phyloP scores from a whole-genome alignment of 2,329 filamentous ascomycete genomes.

The Cyanodermella asteris region DNA sequence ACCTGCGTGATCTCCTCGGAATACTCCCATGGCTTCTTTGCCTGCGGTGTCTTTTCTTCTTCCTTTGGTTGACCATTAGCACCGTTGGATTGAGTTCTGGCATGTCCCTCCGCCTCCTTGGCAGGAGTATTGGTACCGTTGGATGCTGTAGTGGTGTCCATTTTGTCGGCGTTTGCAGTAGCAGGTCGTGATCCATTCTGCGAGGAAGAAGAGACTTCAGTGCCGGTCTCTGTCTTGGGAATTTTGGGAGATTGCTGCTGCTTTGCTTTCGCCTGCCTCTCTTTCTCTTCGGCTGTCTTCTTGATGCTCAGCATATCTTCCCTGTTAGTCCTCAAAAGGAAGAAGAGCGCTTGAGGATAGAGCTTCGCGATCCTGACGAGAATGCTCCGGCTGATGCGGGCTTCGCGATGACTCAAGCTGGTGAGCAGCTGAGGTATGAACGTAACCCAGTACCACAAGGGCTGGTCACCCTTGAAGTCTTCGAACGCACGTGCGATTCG shows the following conservation, averaged over 20 bases:
- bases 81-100: slow-evolving; percentile 12
- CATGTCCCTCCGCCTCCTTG: slow-evolving; percentile 9
- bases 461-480: slow-evolving; percentile 90
- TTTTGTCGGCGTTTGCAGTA: slow-evolving; percentile 22
- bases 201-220: slow-evolving; percentile 9
- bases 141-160: too few species aligned
- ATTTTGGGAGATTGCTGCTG: slow-evolving; percentile 21
- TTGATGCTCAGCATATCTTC: slow-evolving; percentile 88
- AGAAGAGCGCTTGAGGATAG: slow-evolving; percentile 89
- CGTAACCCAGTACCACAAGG: slow-evolving; percentile 99
- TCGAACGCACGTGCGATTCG: slow-evolving; percentile 72
- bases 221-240: slow-evolving; percentile 15
- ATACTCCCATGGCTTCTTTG: slow-evolving; percentile 81
- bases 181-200: slow-evolving; percentile 19
- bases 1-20: slow-evolving; percentile 90
- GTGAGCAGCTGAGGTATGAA: slow-evolving; percentile 93
- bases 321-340: slow-evolving; percentile 75
- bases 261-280: slow-evolving; percentile 39
- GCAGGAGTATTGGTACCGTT: slow-evolving; percentile 7
- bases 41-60: slow-evolving; percentile 26
- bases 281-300: slow-evolving; percentile 53
- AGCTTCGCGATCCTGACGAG: slow-evolving; percentile 85
- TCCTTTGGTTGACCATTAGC: slow-evolving; percentile 23
- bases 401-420: slow-evolving; percentile 78
- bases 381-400: slow-evolving; percentile 63